Percentiles rank a stretch among this genome's conserved stretches.
Evolutionary conservation across 768 basidiomycete genomes (phyloP).

Genomic region (Xerocomellus chrysenteron): DNA sequence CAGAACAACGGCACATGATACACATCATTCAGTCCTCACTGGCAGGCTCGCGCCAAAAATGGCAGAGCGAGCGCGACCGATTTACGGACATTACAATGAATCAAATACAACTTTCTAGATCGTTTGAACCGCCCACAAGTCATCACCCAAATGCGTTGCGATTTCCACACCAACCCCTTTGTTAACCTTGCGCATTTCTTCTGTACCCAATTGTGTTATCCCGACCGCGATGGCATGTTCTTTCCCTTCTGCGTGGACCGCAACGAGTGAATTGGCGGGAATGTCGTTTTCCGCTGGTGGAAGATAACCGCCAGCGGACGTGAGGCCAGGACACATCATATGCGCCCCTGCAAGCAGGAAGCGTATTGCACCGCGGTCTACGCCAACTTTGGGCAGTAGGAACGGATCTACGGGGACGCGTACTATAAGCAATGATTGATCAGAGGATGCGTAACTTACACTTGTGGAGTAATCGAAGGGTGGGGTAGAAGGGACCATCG

Average conservation of each 20-base stretch:
- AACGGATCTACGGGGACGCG: constrained; percentile 69
- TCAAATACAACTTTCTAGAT: constrained; percentile 40
- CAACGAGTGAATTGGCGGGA: constrained; percentile 75
- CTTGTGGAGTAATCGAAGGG: constrained; percentile 85
- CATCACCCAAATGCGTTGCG: constrained; percentile 83
- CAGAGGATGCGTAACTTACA: constrained; percentile 51
- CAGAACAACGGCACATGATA: neutral
- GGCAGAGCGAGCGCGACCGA: neutral
- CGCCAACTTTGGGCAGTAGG: constrained; percentile 81
- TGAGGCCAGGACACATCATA: constrained; percentile 98
- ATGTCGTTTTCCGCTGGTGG: constrained; percentile 71
- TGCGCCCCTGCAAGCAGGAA: constrained; percentile 91
- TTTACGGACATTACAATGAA: neutral
- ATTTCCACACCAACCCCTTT: constrained; percentile 91
- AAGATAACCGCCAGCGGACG: constrained; percentile 86
- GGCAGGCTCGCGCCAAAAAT: neutral
- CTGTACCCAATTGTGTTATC: constrained; percentile 74
- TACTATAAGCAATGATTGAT: neutral
- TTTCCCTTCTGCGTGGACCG: constrained; percentile 94
- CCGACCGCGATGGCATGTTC: constrained; percentile 89
- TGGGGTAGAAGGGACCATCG: constrained; percentile 90
- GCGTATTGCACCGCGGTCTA: constrained; percentile 97
- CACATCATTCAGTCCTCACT: neutral
- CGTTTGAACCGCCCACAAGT: constrained; percentile 72
- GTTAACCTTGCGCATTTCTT: constrained; percentile 87